Percentiles rank a stretch among this genome's conserved stretches.
Conservation (phyloP, 2,329 filamentous ascomycete genomes). For the Drechslerella dactyloides region DNA sequence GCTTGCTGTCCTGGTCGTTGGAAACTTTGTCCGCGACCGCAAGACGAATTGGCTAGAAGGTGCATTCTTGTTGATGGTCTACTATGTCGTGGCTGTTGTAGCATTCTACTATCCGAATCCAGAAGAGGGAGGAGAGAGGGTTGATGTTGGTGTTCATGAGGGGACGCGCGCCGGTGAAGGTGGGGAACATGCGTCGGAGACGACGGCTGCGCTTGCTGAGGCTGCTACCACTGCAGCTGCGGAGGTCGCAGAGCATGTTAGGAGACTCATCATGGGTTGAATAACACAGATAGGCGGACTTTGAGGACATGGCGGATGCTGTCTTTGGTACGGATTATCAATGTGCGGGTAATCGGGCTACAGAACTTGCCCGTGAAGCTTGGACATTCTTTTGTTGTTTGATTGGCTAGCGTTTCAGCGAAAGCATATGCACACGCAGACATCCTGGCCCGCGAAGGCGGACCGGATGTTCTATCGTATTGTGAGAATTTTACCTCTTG, state of each 20-base stretch:
- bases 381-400: background rate
- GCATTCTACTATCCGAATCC: slow-evolving; percentile 45
- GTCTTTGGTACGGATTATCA: background rate
- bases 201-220: slow-evolving; percentile 18
- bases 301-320: too few relatives aligned
- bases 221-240: slow-evolving; percentile 28
- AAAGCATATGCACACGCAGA: background rate
- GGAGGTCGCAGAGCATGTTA: slow-evolving; percentile 25
- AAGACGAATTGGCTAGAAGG: slow-evolving; percentile 93
- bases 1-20: slow-evolving; percentile 82
- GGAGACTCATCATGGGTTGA: slow-evolving; percentile 41
- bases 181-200: slow-evolving; percentile 13
- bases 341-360: background rate
- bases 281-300: too few relatives aligned
- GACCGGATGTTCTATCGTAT: too few relatives aligned
- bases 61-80: slow-evolving; percentile 71
- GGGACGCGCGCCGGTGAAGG: background rate
- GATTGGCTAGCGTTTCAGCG: background rate
- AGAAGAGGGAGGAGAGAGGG: slow-evolving; percentile 14
- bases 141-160: slow-evolving; percentile 10
- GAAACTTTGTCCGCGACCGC: slow-evolving; percentile 83
- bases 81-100: slow-evolving; percentile 38
- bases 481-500: too few relatives aligned
- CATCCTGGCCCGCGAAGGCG: background rate
- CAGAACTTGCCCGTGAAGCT: background rate